Evolutionary conservation across 805 yeast species (phyloP).

Genomic region (Teunomyces aglyptinius): DNA sequence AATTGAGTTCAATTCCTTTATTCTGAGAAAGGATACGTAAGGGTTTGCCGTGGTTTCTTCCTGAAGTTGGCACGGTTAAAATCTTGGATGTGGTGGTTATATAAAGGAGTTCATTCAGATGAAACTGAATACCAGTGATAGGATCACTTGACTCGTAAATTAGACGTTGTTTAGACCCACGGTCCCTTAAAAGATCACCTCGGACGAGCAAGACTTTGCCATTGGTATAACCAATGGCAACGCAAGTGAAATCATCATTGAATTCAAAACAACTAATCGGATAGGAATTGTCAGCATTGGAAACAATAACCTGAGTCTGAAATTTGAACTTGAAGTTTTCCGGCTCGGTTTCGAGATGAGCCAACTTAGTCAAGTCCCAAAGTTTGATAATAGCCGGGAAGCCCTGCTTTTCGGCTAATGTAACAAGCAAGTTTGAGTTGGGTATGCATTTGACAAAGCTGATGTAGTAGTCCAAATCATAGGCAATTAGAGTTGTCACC

Average conservation of each 20-base stretch:
- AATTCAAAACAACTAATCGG: conserved; percentile 70
- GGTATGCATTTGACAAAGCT: conserved; percentile 52
- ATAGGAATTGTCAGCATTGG: conserved; percentile 71
- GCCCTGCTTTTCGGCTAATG: conserved; percentile 76
- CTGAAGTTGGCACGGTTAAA: conserved; percentile 70
- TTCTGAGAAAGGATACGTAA: conserved; percentile 43
- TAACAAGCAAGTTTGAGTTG: conserved; percentile 53
- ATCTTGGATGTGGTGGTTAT: conserved; percentile 75
- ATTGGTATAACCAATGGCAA: conserved; percentile 78
- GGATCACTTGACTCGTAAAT: conserved; percentile 78
- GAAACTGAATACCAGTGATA: conserved; percentile 70
- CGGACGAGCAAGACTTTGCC: conserved; percentile 80
- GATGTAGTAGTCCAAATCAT: conserved; percentile 62
- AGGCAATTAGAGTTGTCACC: conserved; percentile 55
- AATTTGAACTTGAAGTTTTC: conserved; percentile 37
- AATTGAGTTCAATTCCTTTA: conserved; percentile 50
- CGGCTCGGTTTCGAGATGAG: conserved; percentile 24
- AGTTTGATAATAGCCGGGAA: conserved; percentile 64
- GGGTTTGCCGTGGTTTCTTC: conserved; percentile 71
- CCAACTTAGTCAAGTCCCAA: conserved; percentile 65
- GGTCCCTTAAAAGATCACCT: conserved; percentile 84
- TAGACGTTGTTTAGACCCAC: conserved; percentile 85
- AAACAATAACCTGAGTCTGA: conserved; percentile 60
- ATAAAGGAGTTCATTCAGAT: conserved; percentile 51
- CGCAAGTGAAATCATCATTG: conserved; percentile 54